Evolutionary conservation across 1,284 basidiomycete species (phyloP).

Genomic region (Pascua guehoae): DNA sequence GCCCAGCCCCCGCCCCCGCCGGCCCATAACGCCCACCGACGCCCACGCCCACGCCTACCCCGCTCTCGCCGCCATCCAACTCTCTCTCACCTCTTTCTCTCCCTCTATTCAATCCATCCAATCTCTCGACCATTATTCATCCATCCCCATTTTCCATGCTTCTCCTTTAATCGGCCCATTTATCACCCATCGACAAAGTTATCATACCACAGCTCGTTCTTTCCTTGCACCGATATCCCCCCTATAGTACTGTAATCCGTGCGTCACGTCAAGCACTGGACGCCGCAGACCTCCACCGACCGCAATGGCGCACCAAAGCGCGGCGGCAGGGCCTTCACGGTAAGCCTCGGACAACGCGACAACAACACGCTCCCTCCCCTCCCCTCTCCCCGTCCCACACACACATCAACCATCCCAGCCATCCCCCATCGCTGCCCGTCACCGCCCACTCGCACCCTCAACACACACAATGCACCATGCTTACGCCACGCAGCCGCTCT

Average conservation of each 20-base stretch:
- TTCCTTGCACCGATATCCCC: neutral
- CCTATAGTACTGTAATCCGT: neutral
- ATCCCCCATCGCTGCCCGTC: neutral
- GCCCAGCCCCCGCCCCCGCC: too few relatives aligned
- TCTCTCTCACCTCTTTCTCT: neutral
- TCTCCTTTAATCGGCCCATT: neutral
- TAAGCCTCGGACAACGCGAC: neutral
- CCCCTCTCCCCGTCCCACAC: neutral
- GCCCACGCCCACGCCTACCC: too few relatives aligned
- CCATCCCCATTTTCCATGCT: neutral
- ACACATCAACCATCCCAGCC: neutral
- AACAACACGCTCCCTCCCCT: neutral
- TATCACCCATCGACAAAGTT: neutral
- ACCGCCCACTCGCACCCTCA: neutral
- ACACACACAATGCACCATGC: neutral
- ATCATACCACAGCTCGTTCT: neutral
- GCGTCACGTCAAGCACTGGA: neutral
- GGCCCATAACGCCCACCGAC: too few relatives aligned
- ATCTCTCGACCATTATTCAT: neutral
- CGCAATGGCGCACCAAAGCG: slow-evolving; percentile 8
- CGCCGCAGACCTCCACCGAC: neutral
- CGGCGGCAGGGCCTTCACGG: slow-evolving; percentile 11
- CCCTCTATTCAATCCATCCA: neutral
- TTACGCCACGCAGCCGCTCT: slow-evolving; percentile 8
- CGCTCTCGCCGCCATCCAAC: neutral